Percentiles rank a stretch among this genome's conserved stretches.
phyloP scores from a whole-genome alignment of 2,329 filamentous ascomycete genomes.

The Pyrenophora graminea region DNA sequence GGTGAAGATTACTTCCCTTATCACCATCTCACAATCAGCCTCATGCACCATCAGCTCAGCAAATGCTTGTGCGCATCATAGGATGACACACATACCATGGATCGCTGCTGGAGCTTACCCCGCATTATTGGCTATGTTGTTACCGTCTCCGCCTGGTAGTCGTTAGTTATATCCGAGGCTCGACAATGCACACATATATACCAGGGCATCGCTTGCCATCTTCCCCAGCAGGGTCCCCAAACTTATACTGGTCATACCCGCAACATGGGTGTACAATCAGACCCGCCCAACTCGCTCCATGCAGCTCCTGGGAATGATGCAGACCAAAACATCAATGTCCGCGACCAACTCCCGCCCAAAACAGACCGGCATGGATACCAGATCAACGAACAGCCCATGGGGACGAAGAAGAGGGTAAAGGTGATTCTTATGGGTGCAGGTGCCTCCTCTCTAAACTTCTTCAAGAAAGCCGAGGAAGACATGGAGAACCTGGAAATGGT shows the following conservation, averaged over 20 bases:
- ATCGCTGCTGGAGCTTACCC: constrained; percentile 11
- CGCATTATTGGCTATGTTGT: constrained; percentile 13
- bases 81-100: too few species aligned
- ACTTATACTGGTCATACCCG: neutral
- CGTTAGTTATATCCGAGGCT: constrained; percentile 19
- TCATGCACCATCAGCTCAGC: too few species aligned
- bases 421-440: constrained; percentile 52
- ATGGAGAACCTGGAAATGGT: constrained; percentile 48
- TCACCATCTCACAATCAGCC: too few species aligned
- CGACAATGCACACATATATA: constrained; percentile 9
- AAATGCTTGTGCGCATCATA: too few species aligned
- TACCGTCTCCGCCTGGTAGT: constrained; percentile 8
- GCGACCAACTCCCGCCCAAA: constrained; percentile 41
- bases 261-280: constrained; percentile 28
- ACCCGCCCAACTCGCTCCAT: constrained; percentile 20
- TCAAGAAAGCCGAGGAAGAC: constrained; percentile 51
- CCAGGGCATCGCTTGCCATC: neutral
- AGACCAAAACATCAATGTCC: constrained; percentile 30
- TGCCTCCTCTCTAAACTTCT: constrained; percentile 49
- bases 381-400: constrained; percentile 51
- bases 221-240: too few species aligned
- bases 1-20: too few species aligned
- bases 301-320: constrained; percentile 25
- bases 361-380: constrained; percentile 49
- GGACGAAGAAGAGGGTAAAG: constrained; percentile 47